A percentile compares a stretch with the other conserved stretches of the same genome.
Conservation (phyloP, 805 yeast species). For the Debaryomyces hansenii region DNA sequence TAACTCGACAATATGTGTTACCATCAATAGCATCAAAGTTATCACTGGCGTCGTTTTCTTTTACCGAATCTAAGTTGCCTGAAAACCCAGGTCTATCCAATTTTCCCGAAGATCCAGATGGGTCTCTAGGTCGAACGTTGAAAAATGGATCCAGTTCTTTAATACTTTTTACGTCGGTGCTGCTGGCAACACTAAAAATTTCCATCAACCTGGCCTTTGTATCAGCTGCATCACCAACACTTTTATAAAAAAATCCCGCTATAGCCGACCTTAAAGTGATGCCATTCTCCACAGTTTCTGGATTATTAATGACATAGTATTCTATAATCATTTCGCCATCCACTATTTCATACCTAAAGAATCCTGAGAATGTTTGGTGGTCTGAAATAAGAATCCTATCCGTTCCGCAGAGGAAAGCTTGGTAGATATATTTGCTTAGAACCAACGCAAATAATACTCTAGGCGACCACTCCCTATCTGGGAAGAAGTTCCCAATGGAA, state of each 20-base stretch:
- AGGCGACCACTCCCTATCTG: not conserved
- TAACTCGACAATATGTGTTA: slow-evolving; percentile 2
- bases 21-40: not conserved
- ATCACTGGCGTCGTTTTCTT: not conserved
- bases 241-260: slow-evolving; percentile 3
- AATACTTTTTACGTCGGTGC: not conserved
- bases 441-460: not conserved
- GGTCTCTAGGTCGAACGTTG: slow-evolving; percentile 1
- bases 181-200: not conserved
- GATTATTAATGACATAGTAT: slow-evolving; percentile 1
- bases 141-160: slow-evolving; percentile 2
- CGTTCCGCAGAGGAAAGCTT: slow-evolving; percentile 1
- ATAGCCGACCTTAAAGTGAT: slow-evolving; percentile 4
- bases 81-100: no score
- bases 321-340: slow-evolving; percentile 3
- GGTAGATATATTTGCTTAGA: not conserved
- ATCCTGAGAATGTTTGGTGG: slow-evolving; percentile 2
- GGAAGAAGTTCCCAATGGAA: not conserved
- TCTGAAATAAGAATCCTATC: not conserved
- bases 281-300: slow-evolving; percentile 3
- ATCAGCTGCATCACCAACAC: not conserved
- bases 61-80: not conserved
- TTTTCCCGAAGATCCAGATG: no score
- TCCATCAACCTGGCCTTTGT: not conserved
- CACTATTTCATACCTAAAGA: slow-evolving; percentile 1